Evolutionary conservation across 768 basidiomycete genomes (phyloP).

Genomic region (Chiua virens): DNA sequence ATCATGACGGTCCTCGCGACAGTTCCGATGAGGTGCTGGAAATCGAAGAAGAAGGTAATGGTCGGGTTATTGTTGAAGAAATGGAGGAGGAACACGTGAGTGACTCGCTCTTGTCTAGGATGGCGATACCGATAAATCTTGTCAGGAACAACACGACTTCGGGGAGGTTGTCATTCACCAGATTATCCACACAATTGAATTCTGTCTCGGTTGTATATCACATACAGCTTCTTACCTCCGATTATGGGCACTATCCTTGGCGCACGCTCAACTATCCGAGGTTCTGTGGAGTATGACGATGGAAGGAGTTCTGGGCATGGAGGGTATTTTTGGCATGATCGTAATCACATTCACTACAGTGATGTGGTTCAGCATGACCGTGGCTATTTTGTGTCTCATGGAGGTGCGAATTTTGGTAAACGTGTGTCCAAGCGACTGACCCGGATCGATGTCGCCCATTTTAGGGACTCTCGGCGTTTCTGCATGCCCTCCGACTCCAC

Average conservation of each 20-base stretch:
- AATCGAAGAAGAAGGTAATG: conserved; percentile 81
- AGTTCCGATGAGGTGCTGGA: conserved; percentile 64
- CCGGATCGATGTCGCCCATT: conserved; percentile 3
- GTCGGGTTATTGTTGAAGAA: conserved; percentile 70
- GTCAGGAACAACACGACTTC: conserved; percentile 84
- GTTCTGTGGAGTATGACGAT: conserved; percentile 92
- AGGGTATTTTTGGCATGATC: conserved; percentile 63
- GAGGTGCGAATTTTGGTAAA: conserved; percentile 60
- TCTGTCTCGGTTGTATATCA: conserved; percentile 98
- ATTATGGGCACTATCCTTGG: conserved; percentile 96
- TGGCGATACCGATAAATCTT: conserved; percentile 7
- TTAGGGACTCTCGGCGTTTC: conserved; percentile 91
- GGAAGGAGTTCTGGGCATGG: conserved; percentile 55
- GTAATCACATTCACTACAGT: conserved; percentile 47
- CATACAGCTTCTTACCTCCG: conserved; percentile 94
- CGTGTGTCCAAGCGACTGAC: conserved; percentile 16
- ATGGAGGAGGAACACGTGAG: conserved; percentile 72
- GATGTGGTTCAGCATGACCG: conserved; percentile 80
- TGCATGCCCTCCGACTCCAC: conserved; percentile 94
- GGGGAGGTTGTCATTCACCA: conserved; percentile 96
- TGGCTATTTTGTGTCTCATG: conserved; percentile 87
- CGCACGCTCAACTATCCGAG: conserved; percentile 96
- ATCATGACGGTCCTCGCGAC: conserved; percentile 54
- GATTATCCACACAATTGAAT: conserved; percentile 98
- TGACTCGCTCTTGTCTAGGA: conserved; percentile 17